These are phyloP conservation scores for Brassica hybrid DNA, from an alignment of 441 rosid species.

Conservation along the genomic window DNA sequence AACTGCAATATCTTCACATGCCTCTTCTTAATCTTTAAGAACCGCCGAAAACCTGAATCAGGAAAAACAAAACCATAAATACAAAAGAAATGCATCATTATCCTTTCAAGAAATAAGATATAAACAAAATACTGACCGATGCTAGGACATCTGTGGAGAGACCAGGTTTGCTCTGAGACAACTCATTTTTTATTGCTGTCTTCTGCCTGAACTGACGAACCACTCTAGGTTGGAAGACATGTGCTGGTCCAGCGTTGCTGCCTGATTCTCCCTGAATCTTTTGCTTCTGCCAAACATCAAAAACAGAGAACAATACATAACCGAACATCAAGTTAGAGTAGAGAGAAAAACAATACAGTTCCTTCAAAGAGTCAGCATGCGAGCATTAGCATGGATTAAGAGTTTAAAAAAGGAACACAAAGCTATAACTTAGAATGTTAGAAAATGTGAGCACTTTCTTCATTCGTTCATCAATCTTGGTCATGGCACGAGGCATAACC, in stretches of 20 bases:
- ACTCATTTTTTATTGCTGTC: constrained; percentile 57
- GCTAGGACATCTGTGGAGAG: constrained; percentile 75
- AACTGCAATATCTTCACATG: too few relatives aligned
- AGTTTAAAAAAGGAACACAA: too few relatives aligned
- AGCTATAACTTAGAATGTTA: too few relatives aligned
- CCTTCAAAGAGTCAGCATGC: too few relatives aligned
- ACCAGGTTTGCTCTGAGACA: constrained; percentile 52
- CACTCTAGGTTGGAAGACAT: constrained; percentile 47
- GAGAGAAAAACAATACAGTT: neutral
- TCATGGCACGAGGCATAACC: constrained; percentile 77
- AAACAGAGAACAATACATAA: too few relatives aligned
- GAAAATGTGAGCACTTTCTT: too few relatives aligned
- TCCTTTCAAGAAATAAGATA: neutral
- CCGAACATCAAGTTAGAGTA: neutral
- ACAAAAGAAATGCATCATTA: too few relatives aligned
- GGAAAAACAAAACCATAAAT: too few relatives aligned
- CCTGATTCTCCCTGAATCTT: constrained; percentile 57
- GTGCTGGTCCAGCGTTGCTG: constrained; percentile 37
- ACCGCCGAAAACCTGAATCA: too few relatives aligned
- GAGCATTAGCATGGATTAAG: too few relatives aligned
- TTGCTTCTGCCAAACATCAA: constrained; percentile 58
- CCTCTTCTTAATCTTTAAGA: too few relatives aligned
- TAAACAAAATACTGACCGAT: constrained; percentile 64
- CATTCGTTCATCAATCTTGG: too few relatives aligned
- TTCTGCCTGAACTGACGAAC: constrained; percentile 74